Percentiles rank a stretch among this genome's conserved stretches.
These are phyloP conservation scores for Cryphonectria radicalis DNA, from an alignment of 2,329 filamentous ascomycete species.

Conservation along the genomic window DNA sequence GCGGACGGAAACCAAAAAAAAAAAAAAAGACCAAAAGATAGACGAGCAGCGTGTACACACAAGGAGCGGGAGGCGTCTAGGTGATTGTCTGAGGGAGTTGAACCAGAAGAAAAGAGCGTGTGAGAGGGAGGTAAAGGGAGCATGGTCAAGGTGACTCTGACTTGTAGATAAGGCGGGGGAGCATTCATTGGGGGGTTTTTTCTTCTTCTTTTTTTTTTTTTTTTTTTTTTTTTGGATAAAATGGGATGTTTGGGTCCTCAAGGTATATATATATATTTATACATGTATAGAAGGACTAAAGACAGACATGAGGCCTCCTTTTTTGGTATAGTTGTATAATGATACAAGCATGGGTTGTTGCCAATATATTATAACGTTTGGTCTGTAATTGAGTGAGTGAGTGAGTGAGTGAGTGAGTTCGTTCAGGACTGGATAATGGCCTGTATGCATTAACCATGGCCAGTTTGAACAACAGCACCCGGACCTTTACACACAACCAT, in stretches of 20 bases:
- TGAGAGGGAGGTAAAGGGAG: not conserved
- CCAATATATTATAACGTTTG: too few relatives aligned
- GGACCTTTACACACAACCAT: not conserved
- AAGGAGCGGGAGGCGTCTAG: not conserved
- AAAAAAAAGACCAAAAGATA: not conserved
- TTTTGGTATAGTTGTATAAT: conserved; percentile 12
- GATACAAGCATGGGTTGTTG: not conserved
- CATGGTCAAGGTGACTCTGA: not conserved
- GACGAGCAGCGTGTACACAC: not conserved
- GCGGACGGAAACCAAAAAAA: not conserved
- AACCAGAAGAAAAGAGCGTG: not conserved
- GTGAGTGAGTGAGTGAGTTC: too few relatives aligned
- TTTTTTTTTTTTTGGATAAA: not conserved
- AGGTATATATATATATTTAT: not conserved
- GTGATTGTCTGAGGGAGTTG: not conserved
- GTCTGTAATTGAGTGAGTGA: not conserved
- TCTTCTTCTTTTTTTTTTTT: too few relatives aligned
- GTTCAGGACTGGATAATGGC: too few relatives aligned
- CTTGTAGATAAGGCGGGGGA: not conserved
- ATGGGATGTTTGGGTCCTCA: not conserved
- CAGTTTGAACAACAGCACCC: not conserved
- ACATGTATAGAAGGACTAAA: not conserved
- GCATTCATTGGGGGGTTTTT: too few relatives aligned
- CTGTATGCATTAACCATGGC: too few relatives aligned
- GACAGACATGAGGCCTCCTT: not conserved